Evolutionary conservation across 75 land plant genomes (phyloP).

Genomic region (Adiantum capillusveneris): DNA sequence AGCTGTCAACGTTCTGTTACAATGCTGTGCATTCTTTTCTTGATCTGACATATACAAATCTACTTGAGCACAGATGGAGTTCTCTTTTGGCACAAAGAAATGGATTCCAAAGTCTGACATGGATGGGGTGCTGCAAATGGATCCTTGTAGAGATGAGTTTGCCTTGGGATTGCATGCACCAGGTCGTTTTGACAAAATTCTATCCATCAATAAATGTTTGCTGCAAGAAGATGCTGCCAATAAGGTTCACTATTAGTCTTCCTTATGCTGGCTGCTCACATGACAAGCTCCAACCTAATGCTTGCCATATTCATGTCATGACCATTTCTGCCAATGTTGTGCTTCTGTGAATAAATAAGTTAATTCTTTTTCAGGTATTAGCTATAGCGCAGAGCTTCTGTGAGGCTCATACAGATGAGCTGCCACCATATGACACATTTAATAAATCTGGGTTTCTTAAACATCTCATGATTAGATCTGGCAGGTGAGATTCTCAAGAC

Average conservation of each 20-base stretch:
- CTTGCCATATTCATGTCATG: too few relatives aligned
- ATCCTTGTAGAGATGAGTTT: conserved; percentile 18
- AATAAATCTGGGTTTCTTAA: conserved; percentile 73
- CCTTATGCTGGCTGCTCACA: neutral
- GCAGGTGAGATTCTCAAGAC: conserved; percentile 54
- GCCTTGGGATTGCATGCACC: conserved; percentile 92
- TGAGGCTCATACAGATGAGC: conserved; percentile 38
- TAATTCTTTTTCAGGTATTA: conserved; percentile 47
- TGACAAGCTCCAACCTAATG: neutral
- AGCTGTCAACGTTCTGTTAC: neutral
- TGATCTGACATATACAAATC: too few relatives aligned
- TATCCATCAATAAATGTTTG: conserved; percentile 63
- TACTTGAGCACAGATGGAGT: conserved; percentile 73
- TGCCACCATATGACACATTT: conserved; percentile 75
- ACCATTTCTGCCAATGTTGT: too few relatives aligned
- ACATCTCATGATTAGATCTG: conserved; percentile 80
- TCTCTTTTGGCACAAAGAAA: conserved; percentile 62
- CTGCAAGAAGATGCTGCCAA: conserved; percentile 77
- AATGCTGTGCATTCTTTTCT: too few relatives aligned
- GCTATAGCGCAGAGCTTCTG: conserved; percentile 62
- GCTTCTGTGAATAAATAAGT: too few relatives aligned
- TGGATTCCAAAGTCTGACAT: conserved; percentile 41
- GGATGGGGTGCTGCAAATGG: conserved; percentile 11
- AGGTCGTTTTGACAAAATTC: conserved; percentile 82
- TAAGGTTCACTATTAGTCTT: conserved; percentile 30